These are phyloP conservation scores for Fraxinus excelsior DNA, from an alignment of 257 asterid species.

Conservation along the genomic window DNA sequence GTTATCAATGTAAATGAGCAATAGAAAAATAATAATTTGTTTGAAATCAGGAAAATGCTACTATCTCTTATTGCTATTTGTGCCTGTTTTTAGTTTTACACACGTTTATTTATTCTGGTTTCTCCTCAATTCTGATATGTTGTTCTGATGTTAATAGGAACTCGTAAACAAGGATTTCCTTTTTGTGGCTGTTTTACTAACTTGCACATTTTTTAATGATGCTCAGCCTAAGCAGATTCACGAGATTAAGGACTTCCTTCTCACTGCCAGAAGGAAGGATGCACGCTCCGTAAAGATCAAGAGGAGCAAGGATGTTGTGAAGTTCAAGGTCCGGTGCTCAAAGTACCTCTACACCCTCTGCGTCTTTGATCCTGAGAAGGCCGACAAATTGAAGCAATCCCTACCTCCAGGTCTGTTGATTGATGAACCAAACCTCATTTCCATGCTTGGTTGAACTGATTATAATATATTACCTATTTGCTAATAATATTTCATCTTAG, in stretches of 20 bases:
- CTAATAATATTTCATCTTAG: too few relatives aligned
- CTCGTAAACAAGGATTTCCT: not conserved
- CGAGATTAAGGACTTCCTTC: constrained; percentile 10
- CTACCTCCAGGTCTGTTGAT: not conserved
- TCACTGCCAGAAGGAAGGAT: constrained; percentile 9
- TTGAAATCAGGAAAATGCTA: not conserved
- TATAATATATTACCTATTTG: too few relatives aligned
- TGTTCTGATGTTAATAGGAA: not conserved
- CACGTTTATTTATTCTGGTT: not conserved
- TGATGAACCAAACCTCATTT: too few relatives aligned
- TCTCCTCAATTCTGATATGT: not conserved
- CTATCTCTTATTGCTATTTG: not conserved
- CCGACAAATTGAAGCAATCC: constrained; percentile 3
- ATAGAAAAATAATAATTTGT: not conserved
- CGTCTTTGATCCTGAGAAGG: not conserved
- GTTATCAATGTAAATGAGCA: not conserved
- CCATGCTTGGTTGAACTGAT: too few relatives aligned
- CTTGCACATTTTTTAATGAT: not conserved
- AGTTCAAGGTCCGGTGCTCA: constrained; percentile 7
- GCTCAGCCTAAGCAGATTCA: not conserved
- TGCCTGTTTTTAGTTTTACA: not conserved
- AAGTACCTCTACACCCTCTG: not conserved
- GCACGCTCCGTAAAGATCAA: constrained; percentile 2
- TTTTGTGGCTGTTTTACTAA: not conserved
- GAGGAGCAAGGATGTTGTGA: constrained; percentile 10